phyloP scores from a whole-genome alignment of 306 rosid species.

The Phaseolus lunatus region DNA sequence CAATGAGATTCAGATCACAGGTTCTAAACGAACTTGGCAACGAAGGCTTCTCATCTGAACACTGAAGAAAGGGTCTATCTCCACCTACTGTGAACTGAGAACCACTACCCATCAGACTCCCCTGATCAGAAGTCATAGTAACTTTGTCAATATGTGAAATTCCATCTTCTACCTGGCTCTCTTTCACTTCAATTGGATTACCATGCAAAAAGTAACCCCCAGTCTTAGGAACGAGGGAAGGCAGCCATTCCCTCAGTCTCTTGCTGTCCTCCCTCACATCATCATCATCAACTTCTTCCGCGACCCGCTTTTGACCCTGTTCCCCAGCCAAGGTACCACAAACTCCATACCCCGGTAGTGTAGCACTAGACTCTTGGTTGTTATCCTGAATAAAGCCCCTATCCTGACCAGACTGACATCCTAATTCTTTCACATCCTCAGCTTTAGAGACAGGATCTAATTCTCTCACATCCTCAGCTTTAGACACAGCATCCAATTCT shows the following conservation, averaged over 20 bases:
- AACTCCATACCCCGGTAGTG: conserved; percentile 54
- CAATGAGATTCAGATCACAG: conserved; percentile 95
- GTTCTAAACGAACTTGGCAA: conserved; percentile 83
- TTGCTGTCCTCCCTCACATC: conserved; percentile 65
- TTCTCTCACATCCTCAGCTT: conserved; percentile 52
- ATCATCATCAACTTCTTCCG: conserved; percentile 49
- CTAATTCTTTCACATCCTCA: conserved; percentile 51
- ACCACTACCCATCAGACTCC: conserved; percentile 51
- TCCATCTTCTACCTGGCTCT: conserved; percentile 52
- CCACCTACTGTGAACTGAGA: conserved; percentile 58
- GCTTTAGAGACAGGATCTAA: conserved; percentile 49
- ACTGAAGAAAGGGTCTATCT: conserved; percentile 57
- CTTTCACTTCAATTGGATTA: conserved; percentile 59
- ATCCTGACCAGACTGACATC: conserved; percentile 60
- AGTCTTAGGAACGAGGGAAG: conserved; percentile 57
- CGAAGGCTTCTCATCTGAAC: conserved; percentile 71
- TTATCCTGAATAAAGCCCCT: conserved; percentile 49
- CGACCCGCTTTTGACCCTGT: conserved; percentile 72
- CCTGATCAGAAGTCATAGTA: conserved; percentile 54
- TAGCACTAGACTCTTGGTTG: conserved; percentile 52
- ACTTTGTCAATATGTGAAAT: conserved; percentile 49
- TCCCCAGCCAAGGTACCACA: conserved; percentile 56
- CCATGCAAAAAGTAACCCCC: conserved; percentile 59
- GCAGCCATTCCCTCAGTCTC: conserved; percentile 69
- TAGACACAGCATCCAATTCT: conserved; percentile 54